Evolutionary conservation across 148 eudicot genomes (phyloP).

Genomic region (Nepenthes gracilis): DNA sequence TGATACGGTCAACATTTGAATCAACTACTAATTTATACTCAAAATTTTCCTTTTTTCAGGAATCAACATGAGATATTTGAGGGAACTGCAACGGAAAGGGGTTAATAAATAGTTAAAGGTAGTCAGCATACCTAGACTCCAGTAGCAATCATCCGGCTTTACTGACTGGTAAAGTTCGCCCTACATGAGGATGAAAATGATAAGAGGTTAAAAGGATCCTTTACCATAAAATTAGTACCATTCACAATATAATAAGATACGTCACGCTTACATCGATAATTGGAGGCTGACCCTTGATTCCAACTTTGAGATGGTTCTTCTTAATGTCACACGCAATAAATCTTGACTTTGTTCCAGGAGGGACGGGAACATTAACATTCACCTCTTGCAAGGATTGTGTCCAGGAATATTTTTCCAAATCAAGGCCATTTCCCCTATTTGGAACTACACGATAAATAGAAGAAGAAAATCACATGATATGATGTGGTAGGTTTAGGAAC

Average conservation of each 20-base stretch:
- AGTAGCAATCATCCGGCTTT: conserved; percentile 78
- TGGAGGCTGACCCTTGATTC: conserved; percentile 75
- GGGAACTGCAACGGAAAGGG: too few species aligned
- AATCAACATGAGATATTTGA: too few species aligned
- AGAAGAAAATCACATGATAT: neutral
- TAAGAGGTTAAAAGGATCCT: neutral
- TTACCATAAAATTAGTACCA: too few species aligned
- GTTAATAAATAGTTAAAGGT: neutral
- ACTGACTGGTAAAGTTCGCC: conserved; percentile 67
- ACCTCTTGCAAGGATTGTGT: conserved; percentile 68
- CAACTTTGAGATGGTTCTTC: conserved; percentile 75
- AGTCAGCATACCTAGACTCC: conserved; percentile 64
- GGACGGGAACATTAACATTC: conserved; percentile 48
- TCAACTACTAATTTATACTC: too few species aligned
- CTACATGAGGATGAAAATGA: conserved; percentile 18
- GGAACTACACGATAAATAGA: conserved; percentile 33
- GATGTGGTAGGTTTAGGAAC: neutral
- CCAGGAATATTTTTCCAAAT: conserved; percentile 64
- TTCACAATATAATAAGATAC: too few species aligned
- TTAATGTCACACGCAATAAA: conserved; percentile 52
- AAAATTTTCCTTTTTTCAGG: too few species aligned
- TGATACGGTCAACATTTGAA: too few species aligned
- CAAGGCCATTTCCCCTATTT: conserved; percentile 66
- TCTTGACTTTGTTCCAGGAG: conserved; percentile 64
- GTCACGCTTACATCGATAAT: conserved; percentile 43